Conservation (phyloP, 257 asterid species). For the Salvia rosmarinus region DNA sequence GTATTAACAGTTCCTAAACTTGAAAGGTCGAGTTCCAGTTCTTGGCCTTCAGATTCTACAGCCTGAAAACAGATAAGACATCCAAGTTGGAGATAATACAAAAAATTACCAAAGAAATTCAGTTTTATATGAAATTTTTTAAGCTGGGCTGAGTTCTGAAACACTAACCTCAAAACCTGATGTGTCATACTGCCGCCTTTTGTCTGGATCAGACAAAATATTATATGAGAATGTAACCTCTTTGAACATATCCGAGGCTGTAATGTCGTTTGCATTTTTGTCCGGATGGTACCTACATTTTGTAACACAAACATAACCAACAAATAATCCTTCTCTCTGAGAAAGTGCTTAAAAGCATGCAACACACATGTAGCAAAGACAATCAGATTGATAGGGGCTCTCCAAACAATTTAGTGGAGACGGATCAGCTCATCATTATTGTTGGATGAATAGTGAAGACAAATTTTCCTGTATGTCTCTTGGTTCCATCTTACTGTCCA, state of each 20-base stretch:
- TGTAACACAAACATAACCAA: constrained; percentile 27
- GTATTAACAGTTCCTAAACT: constrained; percentile 96
- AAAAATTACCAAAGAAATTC: neutral
- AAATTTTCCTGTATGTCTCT: neutral
- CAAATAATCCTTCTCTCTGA: constrained; percentile 12
- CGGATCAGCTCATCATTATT: neutral
- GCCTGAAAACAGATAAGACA: constrained; percentile 56
- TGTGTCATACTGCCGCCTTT: constrained; percentile 84
- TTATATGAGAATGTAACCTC: constrained; percentile 93
- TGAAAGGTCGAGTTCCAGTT: constrained; percentile 95
- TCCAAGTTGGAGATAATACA: constrained; percentile 22
- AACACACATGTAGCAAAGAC: constrained; percentile 4
- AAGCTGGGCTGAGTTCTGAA: constrained; percentile 27
- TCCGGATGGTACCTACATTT: constrained; percentile 91
- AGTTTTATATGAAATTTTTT: neutral
- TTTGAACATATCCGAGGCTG: constrained; percentile 88
- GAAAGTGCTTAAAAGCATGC: neutral
- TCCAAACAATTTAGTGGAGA: constrained; percentile 10
- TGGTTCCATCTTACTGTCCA: constrained; percentile 9
- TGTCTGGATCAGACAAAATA: constrained; percentile 91
- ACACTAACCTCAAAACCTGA: constrained; percentile 83
- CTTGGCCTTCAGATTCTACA: constrained; percentile 91
- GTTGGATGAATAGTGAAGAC: constrained; percentile 18
- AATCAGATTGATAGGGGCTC: neutral
- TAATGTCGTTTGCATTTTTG: constrained; percentile 88